phyloP scores from a whole-genome alignment of 2,329 filamentous ascomycete genomes.

The Amphichorda felina region DNA sequence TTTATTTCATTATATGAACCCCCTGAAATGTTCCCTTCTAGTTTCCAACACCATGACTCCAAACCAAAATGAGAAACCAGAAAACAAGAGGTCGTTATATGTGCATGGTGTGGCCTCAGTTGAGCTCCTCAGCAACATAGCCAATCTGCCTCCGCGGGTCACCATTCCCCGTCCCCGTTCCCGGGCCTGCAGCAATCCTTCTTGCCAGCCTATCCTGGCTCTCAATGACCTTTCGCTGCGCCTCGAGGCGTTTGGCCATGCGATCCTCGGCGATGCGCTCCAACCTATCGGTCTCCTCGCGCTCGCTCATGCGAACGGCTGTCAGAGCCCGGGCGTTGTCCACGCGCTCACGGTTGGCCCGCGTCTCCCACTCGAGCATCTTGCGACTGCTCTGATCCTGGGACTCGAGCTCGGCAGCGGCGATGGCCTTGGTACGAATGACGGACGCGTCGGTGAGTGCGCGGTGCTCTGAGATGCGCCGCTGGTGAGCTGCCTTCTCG shows the following conservation, averaged over 20 bases:
- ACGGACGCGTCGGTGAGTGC: constrained; percentile 32
- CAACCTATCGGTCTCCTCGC: constrained; percentile 36
- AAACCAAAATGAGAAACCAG: too few species aligned
- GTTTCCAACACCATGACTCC: too few species aligned
- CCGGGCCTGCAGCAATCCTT: constrained; percentile 29
- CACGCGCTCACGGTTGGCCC: constrained; percentile 30
- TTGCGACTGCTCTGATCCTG: constrained; percentile 30
- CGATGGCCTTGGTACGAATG: constrained; percentile 29
- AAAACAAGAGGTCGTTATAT: neutral
- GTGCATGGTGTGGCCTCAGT: too few species aligned
- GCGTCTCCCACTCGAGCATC: constrained; percentile 36
- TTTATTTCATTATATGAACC: too few species aligned
- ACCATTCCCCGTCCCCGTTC: too few species aligned
- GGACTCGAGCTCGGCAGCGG: constrained; percentile 31
- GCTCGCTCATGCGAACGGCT: constrained; percentile 33
- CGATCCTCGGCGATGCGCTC: constrained; percentile 33
- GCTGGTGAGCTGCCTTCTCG: constrained; percentile 16
- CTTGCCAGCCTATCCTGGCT: constrained; percentile 26
- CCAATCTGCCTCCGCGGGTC: constrained; percentile 38
- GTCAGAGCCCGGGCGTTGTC: constrained; percentile 37
- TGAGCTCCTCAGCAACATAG: constrained; percentile 38
- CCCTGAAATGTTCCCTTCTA: neutral
- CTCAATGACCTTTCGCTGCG: constrained; percentile 42
- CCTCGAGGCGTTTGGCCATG: constrained; percentile 30
- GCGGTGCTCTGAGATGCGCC: constrained; percentile 32